Conservation (phyloP, 257 asterid genomes). For the Solanum pinnatisectum region DNA sequence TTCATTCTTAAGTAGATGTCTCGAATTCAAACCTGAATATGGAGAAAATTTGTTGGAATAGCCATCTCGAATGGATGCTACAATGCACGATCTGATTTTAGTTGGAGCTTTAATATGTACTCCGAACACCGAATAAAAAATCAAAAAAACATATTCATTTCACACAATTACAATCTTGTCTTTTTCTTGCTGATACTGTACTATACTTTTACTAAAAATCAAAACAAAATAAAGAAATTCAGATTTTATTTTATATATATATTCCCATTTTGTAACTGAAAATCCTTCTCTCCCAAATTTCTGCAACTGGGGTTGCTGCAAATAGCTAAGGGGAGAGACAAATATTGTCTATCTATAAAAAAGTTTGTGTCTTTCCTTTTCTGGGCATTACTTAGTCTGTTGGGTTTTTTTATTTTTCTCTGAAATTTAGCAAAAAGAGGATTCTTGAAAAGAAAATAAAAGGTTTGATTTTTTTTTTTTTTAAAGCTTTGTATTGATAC, state of each 20-base stretch:
- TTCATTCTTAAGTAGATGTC: rapidly evolving
- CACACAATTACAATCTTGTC: neutral
- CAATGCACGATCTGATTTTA: rapidly evolving
- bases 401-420: neutral
- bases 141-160: neutral
- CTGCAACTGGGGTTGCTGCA: neutral
- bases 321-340: neutral
- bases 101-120: no score
- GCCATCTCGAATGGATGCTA: rapidly evolving
- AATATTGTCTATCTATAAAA: neutral
- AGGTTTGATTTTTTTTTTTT: neutral
- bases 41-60: no score
- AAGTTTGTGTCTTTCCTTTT: neutral
- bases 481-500: neutral
- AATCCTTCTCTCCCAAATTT: neutral
- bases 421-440: neutral
- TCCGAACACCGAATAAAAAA: rapidly evolving
- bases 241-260: neutral
- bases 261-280: neutral
- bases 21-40: rapidly evolving
- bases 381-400: neutral
- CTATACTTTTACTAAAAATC: neutral
- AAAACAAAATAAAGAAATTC: neutral
- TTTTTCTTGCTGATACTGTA: neutral
- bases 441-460: neutral